Conservation (phyloP, 2,329 filamentous ascomycete species). For the Penicillium sp. region DNA sequence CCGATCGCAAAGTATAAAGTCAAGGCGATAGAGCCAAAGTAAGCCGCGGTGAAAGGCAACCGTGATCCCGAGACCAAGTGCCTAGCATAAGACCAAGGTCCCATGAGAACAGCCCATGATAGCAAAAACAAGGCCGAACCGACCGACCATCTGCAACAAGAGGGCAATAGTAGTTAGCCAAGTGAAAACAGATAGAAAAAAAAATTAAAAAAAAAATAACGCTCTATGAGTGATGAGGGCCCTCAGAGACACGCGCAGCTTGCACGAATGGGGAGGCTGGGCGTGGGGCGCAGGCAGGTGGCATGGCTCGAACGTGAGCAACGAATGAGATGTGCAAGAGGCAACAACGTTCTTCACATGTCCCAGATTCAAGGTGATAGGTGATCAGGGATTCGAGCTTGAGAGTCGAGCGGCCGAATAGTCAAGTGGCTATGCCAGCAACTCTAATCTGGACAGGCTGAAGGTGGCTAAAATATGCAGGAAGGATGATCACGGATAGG, state of each 20-base stretch:
- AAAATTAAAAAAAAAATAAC: constrained; percentile 21
- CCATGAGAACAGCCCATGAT: constrained; percentile 94
- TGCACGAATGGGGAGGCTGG: constrained; percentile 9
- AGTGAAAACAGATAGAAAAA: constrained; percentile 12
- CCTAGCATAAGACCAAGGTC: constrained; percentile 71
- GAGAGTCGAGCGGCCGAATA: constrained; percentile 4
- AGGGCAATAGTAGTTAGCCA: constrained; percentile 3
- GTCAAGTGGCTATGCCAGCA: background rate
- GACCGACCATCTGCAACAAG: constrained; percentile 72
- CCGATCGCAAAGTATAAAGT: constrained; percentile 90
- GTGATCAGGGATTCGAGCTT: constrained; percentile 20
- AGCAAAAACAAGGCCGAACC: constrained; percentile 83
- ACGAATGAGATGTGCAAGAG: constrained; percentile 11
- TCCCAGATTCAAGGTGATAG: constrained; percentile 9
- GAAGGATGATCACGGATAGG: constrained; percentile 12
- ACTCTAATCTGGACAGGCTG: constrained; percentile 12
- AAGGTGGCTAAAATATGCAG: constrained; percentile 3
- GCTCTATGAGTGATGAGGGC: background rate
- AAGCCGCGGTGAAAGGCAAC: constrained; percentile 86
- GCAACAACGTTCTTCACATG: constrained; percentile 16
- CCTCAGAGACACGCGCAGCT: constrained; percentile 1
- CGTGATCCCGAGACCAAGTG: constrained; percentile 80
- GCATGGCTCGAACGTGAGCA: constrained; percentile 4
- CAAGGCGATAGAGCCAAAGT: constrained; percentile 86
- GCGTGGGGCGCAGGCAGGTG: constrained; percentile 17